Conservation (phyloP, 2,329 filamentous ascomycete species). For the Hortaea werneckii region DNA sequence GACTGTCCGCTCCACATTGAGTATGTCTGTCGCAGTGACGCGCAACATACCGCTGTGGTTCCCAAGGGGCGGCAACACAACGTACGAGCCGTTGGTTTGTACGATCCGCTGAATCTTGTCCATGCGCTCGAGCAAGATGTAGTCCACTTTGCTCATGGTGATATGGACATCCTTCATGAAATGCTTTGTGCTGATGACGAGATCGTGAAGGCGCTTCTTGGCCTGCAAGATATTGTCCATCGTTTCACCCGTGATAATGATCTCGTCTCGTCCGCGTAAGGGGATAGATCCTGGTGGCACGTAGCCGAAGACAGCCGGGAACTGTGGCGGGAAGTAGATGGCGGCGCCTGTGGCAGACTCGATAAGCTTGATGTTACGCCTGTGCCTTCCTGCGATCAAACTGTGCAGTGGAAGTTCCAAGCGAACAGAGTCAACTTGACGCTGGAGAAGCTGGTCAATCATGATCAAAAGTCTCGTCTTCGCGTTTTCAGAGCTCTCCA, state of each 20-base stretch:
- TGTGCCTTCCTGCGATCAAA: conserved; percentile 80
- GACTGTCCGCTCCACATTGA: conserved; percentile 90
- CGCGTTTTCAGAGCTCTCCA: conserved; percentile 89
- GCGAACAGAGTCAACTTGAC: conserved; percentile 67
- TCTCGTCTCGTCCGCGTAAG: conserved; percentile 74
- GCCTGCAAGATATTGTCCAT: conserved; percentile 76
- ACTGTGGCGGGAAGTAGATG: conserved; percentile 94
- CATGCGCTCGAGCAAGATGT: conserved; percentile 77
- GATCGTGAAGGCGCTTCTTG: conserved; percentile 82
- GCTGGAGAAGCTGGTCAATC: conserved; percentile 81
- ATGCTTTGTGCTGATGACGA: conserved; percentile 66
- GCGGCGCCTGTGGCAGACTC: conserved; percentile 92
- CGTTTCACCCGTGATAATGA: conserved; percentile 89
- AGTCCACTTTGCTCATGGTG: conserved; percentile 86
- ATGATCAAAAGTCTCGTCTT: conserved; percentile 94
- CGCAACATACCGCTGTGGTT: conserved; percentile 76
- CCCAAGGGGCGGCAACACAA: conserved; percentile 80
- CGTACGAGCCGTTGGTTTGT: conserved; percentile 90
- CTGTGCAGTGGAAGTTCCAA: conserved; percentile 83
- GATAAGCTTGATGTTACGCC: conserved; percentile 96
- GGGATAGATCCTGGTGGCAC: conserved; percentile 65
- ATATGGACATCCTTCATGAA: conserved; percentile 84
- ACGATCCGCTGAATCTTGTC: conserved; percentile 98
- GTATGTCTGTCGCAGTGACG: conserved; percentile 84
- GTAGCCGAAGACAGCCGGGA: conserved; percentile 85